Evolutionary conservation across 257 asterid genomes (phyloP).

Genomic region (Primulina tabacum): DNA sequence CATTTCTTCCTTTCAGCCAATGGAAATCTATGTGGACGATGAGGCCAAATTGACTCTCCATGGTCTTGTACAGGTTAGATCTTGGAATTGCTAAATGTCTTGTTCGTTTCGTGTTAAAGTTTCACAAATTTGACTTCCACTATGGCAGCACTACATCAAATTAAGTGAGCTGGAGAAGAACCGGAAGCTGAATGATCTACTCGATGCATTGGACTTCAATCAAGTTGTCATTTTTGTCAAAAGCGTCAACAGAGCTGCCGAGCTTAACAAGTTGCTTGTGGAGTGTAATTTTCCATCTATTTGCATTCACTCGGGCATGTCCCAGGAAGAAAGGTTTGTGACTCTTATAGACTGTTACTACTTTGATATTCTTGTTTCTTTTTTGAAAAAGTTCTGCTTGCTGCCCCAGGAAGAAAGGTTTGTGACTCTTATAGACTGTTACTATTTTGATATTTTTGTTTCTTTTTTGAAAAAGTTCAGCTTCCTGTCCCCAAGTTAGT

Average conservation of each 20-base stretch:
- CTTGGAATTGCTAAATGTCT: conserved; percentile 5
- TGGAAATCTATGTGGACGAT: conserved; percentile 96
- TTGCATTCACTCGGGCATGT: conserved; percentile 96
- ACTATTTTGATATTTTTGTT: not conserved
- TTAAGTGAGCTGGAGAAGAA: conserved; percentile 87
- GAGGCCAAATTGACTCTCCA: conserved; percentile 97
- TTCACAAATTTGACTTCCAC: conserved; percentile 2
- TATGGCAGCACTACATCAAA: conserved; percentile 85
- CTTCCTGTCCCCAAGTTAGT: not conserved
- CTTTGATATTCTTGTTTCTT: not conserved
- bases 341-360: not conserved
- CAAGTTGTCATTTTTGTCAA: conserved; percentile 93
- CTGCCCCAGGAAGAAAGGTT: conserved; percentile 89
- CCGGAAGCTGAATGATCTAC: conserved; percentile 85
- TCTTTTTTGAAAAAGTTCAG: too few species aligned
- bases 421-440: not conserved
- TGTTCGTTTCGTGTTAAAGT: not conserved
- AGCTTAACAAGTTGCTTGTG: conserved; percentile 83
- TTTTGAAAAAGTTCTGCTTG: too few species aligned
- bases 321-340: conserved; percentile 84
- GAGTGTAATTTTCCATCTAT: conserved; percentile 96
- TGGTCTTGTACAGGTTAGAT: conserved; percentile 88
- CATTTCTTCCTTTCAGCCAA: conserved; percentile 90
- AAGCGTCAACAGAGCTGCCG: conserved; percentile 84
- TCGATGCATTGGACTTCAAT: conserved; percentile 89